Evolutionary conservation across 2,329 filamentous ascomycete species (phyloP).

Genomic region (Penicillium digitatum): DNA sequence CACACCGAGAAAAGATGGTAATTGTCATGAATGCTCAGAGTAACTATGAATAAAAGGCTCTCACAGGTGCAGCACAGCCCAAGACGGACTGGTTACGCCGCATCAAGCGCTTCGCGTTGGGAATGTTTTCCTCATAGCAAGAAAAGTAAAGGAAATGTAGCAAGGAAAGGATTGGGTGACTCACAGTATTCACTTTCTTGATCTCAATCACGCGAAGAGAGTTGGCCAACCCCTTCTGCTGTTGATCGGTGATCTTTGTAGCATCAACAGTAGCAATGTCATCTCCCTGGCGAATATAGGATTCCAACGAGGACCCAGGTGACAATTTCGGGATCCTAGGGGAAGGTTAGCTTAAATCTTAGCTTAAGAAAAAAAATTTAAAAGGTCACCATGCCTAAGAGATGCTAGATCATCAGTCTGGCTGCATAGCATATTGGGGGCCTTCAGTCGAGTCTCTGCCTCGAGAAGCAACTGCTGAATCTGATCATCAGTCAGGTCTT

Average conservation of each 20-base stretch:
- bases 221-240: conserved; percentile 37
- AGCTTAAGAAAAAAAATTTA: not conserved
- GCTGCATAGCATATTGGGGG: conserved; percentile 21
- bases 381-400: conserved; percentile 5
- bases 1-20: not conserved
- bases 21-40: conserved; percentile 52
- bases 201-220: conserved; percentile 40
- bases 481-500: conserved; percentile 59
- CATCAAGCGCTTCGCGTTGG: conserved; percentile 65
- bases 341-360: not conserved
- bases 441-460: conserved; percentile 56
- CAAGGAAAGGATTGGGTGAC: conserved; percentile 12
- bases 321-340: conserved; percentile 51
- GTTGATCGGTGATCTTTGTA: conserved; percentile 47
- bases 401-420: conserved; percentile 14
- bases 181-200: conserved; percentile 49
- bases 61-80: conserved; percentile 70
- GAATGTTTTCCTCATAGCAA: conserved; percentile 72
- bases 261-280: conserved; percentile 53
- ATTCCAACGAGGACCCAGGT: conserved; percentile 46
- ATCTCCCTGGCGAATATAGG: conserved; percentile 53
- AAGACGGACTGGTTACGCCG: conserved; percentile 71
- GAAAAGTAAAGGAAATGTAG: not conserved
- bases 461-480: conserved; percentile 61
- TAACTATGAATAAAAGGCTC: conserved; percentile 67